A percentile compares a stretch with the other conserved stretches of the same genome.
Conservation (phyloP, 306 rosid genomes). For the Malus sylvestris region DNA sequence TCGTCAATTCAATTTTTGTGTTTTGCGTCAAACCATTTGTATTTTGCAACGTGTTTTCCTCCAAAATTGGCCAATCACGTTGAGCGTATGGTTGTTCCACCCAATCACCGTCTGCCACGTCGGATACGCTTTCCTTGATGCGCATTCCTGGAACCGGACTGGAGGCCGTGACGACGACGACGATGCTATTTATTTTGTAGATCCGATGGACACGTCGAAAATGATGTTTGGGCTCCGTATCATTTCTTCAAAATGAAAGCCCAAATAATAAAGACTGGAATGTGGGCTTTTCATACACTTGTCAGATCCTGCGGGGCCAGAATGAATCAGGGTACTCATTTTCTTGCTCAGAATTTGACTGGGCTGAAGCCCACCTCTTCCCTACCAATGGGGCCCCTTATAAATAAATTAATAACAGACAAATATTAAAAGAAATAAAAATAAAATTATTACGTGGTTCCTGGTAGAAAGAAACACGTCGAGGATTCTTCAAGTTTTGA, state of each 20-base stretch:
- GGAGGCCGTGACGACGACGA: not conserved
- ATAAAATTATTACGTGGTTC: not conserved
- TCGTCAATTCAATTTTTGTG: not conserved
- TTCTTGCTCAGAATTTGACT: not conserved
- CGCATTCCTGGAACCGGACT: not conserved
- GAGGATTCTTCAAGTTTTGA: not conserved
- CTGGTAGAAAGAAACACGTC: not conserved
- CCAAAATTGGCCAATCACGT: slow-evolving; percentile 48
- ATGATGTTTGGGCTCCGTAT: too few species aligned
- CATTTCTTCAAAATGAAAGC: too few species aligned
- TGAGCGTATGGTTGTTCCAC: not conserved
- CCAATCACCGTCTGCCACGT: slow-evolving; percentile 45
- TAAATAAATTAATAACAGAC: not conserved
- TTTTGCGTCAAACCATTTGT: not conserved
- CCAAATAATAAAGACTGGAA: too few species aligned
- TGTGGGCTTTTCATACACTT: not conserved
- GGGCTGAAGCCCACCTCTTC: not conserved
- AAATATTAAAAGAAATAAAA: too few species aligned
- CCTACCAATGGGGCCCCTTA: not conserved
- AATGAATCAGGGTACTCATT: not conserved
- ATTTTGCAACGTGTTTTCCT: slow-evolving; percentile 56
- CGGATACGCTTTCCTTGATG: not conserved
- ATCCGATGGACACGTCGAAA: too few species aligned
- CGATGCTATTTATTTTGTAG: too few species aligned
- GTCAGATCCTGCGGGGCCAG: not conserved